Percentiles rank a stretch among this genome's conserved stretches.
Conservation (phyloP, 352 stramenopile genomes). For the Phytophthora pseudosyringae region DNA sequence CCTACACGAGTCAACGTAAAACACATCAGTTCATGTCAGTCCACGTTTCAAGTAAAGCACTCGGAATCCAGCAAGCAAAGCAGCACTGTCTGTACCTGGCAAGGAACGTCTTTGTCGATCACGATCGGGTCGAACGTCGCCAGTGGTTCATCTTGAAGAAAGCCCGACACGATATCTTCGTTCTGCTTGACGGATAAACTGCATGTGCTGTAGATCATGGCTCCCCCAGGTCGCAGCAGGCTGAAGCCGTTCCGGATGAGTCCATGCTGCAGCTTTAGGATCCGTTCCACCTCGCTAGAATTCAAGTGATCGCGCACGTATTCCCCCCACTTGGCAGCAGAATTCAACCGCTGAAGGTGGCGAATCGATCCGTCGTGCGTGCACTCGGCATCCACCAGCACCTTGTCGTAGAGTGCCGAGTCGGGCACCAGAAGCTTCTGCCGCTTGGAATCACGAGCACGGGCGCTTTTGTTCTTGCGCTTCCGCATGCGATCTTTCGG, state of each 20-base stretch:
- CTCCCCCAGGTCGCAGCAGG: constrained; percentile 86
- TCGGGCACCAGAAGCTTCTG: constrained; percentile 39
- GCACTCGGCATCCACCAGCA: constrained; percentile 97
- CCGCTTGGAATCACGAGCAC: constrained; percentile 59
- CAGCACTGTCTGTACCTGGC: constrained; percentile 37
- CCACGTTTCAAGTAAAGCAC: background rate
- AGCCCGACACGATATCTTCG: constrained; percentile 88
- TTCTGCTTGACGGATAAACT: constrained; percentile 94
- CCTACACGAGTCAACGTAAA: constrained; percentile 26
- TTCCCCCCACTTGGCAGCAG: constrained; percentile 71
- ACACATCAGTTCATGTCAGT: background rate
- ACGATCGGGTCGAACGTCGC: constrained; percentile 52
- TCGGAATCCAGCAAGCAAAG: too few species aligned
- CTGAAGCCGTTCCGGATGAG: constrained; percentile 89
- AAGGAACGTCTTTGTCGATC: constrained; percentile 46
- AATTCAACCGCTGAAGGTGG: constrained; percentile 81
- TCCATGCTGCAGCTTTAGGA: constrained; percentile 62
- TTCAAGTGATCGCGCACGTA: constrained; percentile 81
- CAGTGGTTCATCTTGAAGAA: constrained; percentile 63
- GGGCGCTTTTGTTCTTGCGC: constrained; percentile 92
- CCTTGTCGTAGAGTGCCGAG: constrained; percentile 87
- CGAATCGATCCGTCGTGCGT: constrained; percentile 94
- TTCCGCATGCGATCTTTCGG: constrained; percentile 72
- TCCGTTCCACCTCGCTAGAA: constrained; percentile 55
- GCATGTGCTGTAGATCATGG: constrained; percentile 96